Evolutionary conservation across 2,329 filamentous ascomycete genomes (phyloP), one percentile per base, ranked within the genome.

Genomic region (Hypoxylon sp.): DNA sequence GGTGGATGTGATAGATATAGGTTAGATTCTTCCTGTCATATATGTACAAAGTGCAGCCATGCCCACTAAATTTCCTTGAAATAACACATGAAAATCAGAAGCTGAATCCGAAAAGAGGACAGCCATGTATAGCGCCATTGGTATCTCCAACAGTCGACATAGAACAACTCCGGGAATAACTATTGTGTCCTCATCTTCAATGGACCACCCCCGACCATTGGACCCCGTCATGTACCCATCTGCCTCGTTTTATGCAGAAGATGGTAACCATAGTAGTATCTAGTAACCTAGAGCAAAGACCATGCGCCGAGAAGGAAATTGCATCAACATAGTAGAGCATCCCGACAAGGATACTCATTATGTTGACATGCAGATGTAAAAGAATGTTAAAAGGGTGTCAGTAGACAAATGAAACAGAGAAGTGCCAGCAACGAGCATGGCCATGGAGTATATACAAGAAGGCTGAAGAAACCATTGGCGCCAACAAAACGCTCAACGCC

Each of bases 11-110:
- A n/a, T n/a, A n/a, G n/a, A n/a, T n/a, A n/a, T n/a, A n/a, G n/a
- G n/a, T n/a, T 40, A 38, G 31, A 48, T 48, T 52, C 31, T 32
- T 11, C 2, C 26, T 12, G 12, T 48, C 44, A 3, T 55, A 52
- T 55, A 58, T 55, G 44, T 58, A 55, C 43, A 58, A 52, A 55
- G 26, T n/a, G 13, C 44, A 25, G 51, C 51, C 37, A 11, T 51
- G 16, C 42, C 35, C 43, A 37, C 47, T 49, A 26, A 25, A 52
- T 34, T n/a, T 29, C 34, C 20, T 30, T 11, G 35, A 45, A 42
- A 25, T 29, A 43, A 49, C 43, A 55, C 50, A 43, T 37, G 34
- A 42, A 48, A 51, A 12, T 25, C 8, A 25, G 19, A 48, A 37
- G 25, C 40, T 36, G 31, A 36, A 46, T 41, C 43, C 47, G 13